Evolutionary conservation across 2,329 filamentous ascomycete species (phyloP).

Genomic region (Cladosporium cucumerinum): DNA sequence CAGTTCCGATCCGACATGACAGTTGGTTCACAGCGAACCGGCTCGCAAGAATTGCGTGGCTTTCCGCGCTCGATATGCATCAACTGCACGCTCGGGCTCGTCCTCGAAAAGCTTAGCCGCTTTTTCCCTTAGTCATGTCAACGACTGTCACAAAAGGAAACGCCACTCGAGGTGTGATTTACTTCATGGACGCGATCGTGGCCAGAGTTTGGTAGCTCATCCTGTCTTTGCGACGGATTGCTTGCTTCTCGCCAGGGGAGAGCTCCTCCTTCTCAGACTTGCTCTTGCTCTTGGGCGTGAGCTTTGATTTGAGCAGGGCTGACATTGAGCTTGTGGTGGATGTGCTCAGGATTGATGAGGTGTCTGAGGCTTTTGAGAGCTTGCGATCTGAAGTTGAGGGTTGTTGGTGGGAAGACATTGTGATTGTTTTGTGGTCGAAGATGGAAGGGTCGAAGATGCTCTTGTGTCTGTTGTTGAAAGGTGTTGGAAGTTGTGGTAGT

Average conservation of each 20-base stretch:
- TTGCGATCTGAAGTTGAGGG: background rate
- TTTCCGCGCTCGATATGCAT: background rate
- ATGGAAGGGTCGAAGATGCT: background rate
- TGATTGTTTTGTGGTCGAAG: background rate
- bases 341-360: slow-evolving; percentile 10
- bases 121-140: background rate
- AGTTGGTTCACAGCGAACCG: background rate
- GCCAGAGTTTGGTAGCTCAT: background rate
- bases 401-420: slow-evolving; percentile 9
- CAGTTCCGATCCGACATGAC: background rate
- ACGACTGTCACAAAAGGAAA: background rate
- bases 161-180: background rate
- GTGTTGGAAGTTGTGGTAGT: background rate
- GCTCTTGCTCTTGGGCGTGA: slow-evolving; percentile 5
- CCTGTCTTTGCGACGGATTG: slow-evolving; percentile 9
- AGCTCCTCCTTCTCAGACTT: background rate
- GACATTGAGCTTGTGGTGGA: slow-evolving; percentile 18
- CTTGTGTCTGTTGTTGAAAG: background rate
- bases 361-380: background rate
- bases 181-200: slow-evolving; percentile 6
- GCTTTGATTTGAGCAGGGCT: slow-evolving; percentile 16
- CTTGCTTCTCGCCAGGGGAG: slow-evolving; percentile 18
- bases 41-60: background rate
- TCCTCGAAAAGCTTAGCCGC: background rate
- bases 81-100: background rate